Evolutionary conservation across 176 grass and related monocot genomes (phyloP), one percentile per base, ranked within the genome.

Genomic region (Eleusine coracana): DNA sequence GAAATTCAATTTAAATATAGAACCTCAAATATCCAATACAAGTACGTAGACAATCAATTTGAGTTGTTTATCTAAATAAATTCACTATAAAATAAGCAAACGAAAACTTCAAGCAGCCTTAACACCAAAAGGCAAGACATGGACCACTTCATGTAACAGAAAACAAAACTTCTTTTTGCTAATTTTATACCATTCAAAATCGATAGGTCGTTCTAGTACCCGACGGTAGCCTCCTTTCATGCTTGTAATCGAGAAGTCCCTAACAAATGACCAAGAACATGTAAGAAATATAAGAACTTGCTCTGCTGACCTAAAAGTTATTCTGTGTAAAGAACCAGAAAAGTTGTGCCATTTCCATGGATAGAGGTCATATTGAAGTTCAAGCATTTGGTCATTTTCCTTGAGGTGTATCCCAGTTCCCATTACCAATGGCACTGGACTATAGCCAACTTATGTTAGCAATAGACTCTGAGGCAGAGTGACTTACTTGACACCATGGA

Each of bases 161-260:
- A 67, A 8, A 14, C 38, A 78, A n/a, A 40, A 2, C 66, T 55
- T 46, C 10, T 52, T 73, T 40, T 63, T 87, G 66, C 15, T 40
- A 73, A 13, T 92, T 16, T 34, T 74, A 13, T 92, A 95, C 96
- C 96, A 98, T 42, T 52, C 68, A 86, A 86, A 95, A 74, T 95
- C 85, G 84, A 88, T 77, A 36, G 96, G 92, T 9, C 89, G 87
- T 71, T 98, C 87, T 31, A 95, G 88, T 73, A 95, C 80, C 21
- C 74, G 87, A 65, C 96, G 94, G 67, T 98, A 98, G 79, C 88
- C 92, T 86, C 96, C 96, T 78, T 89, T 95, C 87, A 98, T 90
- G 65, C 84, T 86, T 68, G 82, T 85, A 87, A 98, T 95, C 6
- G 92, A 98, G 85, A 98, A 98, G 61, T 98, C 92, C 96, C 96